Percentiles rank a stretch among this genome's conserved stretches.
Evolutionary conservation across 768 basidiomycete genomes (phyloP).

Genomic region (Auricularia sp.): DNA sequence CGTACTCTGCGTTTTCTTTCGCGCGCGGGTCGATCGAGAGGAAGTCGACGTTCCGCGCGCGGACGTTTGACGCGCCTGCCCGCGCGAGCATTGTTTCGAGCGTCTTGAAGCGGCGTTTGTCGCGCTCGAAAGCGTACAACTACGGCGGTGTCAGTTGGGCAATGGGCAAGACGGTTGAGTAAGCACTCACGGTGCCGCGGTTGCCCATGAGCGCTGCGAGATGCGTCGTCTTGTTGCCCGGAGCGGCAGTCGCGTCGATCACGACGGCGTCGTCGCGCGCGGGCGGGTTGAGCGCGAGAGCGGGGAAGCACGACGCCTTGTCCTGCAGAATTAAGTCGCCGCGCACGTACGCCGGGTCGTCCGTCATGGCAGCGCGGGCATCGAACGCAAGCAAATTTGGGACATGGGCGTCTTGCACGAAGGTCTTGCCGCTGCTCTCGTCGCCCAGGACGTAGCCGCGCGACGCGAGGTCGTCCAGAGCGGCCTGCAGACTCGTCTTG

Average conservation of each 20-base stretch:
- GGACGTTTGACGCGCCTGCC: conserved; percentile 75
- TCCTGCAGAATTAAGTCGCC: conserved; percentile 92
- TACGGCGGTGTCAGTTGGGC: conserved; percentile 17
- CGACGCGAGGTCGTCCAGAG: conserved; percentile 44
- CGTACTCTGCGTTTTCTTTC: conserved; percentile 42
- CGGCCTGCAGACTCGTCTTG: conserved; percentile 56
- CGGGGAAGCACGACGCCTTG: conserved; percentile 96
- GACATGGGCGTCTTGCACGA: conserved; percentile 70
- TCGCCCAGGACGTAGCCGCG: conserved; percentile 44
- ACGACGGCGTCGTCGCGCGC: conserved; percentile 43
- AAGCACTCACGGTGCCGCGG: conserved; percentile 57
- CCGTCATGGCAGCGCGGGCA: conserved; percentile 48
- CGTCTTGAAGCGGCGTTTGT: conserved; percentile 70
- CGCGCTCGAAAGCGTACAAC: conserved; percentile 86
- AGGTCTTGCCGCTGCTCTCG: conserved; percentile 34
- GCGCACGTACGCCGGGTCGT: conserved; percentile 57
- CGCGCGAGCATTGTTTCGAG: conserved; percentile 78
- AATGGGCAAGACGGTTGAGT: not conserved
- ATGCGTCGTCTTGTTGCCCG: conserved; percentile 96
- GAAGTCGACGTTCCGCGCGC: conserved; percentile 73
- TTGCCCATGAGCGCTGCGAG: conserved; percentile 80
- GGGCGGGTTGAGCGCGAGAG: conserved; percentile 73
- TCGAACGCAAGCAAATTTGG: conserved; percentile 73
- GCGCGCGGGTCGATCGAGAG: conserved; percentile 55
- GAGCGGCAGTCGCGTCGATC: conserved; percentile 92